Evolutionary conservation across 768 basidiomycete species (phyloP).

Genomic region (Epithele typhae): DNA sequence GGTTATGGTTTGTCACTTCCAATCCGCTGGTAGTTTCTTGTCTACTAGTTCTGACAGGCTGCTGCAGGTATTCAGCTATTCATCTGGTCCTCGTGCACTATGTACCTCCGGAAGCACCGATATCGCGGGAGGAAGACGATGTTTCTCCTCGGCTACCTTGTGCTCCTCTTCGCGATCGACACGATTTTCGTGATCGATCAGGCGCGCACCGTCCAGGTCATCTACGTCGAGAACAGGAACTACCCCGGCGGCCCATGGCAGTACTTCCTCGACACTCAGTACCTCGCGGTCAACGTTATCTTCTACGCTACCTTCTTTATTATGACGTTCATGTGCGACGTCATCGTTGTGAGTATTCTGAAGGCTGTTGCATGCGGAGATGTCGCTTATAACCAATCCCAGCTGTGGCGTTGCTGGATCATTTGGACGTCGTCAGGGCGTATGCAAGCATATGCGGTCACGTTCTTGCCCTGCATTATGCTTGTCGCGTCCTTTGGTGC

Average conservation of each 20-base stretch:
- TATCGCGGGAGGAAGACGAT: conserved; percentile 16
- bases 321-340: conserved; percentile 36
- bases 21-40: no score
- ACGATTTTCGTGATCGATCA: conserved; percentile 34
- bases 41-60: no score
- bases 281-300: conserved; percentile 35
- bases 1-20: conserved; percentile 32
- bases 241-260: conserved; percentile 35
- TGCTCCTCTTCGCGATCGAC: conserved; percentile 32
- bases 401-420: conserved; percentile 46
- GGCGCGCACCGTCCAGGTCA: conserved; percentile 28
- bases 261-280: conserved; percentile 37
- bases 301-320: conserved; percentile 39
- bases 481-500: conserved; percentile 39
- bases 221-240: conserved; percentile 17
- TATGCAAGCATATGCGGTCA: conserved; percentile 27
- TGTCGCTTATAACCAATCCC: no score
- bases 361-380: no score
- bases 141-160: conserved; percentile 36
- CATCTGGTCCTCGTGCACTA: conserved; percentile 31
- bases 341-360: conserved; percentile 35
- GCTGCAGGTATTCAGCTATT: conserved; percentile 34
- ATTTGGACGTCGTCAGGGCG: conserved; percentile 38
- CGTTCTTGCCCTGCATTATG: conserved; percentile 33
- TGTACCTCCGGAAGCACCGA: conserved; percentile 31